These are phyloP conservation scores for Aspergillus carlsbadensis DNA, from an alignment of 495 filamentous ascomycete genomes.

Conservation along the genomic window DNA sequence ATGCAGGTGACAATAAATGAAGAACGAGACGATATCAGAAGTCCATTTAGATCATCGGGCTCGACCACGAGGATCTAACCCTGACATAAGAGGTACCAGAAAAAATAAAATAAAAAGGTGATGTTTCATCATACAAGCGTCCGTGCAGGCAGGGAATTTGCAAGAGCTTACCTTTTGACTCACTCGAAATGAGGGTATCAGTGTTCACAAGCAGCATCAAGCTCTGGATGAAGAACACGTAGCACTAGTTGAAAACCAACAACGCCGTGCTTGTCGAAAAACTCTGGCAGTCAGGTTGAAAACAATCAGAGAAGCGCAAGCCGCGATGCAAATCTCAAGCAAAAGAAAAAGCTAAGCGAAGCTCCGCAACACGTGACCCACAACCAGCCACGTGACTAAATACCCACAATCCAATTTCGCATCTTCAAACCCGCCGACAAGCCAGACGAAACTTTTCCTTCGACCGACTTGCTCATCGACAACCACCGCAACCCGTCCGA, in stretches of 20 bases:
- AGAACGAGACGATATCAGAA: conserved; percentile 48
- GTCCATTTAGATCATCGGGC: conserved; percentile 62
- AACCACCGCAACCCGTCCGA: conserved; percentile 23
- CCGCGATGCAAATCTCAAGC: conserved; percentile 13
- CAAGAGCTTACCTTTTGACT: conserved; percentile 1
- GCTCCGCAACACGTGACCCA: conserved; percentile 9
- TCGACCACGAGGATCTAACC: conserved; percentile 39
- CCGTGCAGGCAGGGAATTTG: not conserved
- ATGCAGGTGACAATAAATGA: conserved; percentile 7
- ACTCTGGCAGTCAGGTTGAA: not conserved
- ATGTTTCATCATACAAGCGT: conserved; percentile 47
- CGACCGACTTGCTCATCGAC: conserved; percentile 33
- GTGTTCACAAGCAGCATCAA: not conserved
- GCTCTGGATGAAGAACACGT: not conserved
- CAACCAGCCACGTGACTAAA: conserved; percentile 25
- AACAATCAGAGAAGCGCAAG: not conserved
- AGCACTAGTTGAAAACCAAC: conserved; percentile 5
- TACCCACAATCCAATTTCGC: conserved; percentile 20
- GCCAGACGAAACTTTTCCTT: conserved; percentile 13
- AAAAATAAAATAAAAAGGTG: conserved; percentile 45
- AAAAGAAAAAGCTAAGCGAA: conserved; percentile 16
- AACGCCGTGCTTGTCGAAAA: not conserved
- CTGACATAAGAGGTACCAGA: conserved; percentile 70
- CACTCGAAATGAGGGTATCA: not conserved
- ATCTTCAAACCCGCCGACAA: conserved; percentile 1